Evolutionary conservation across 2,329 filamentous ascomycete species (phyloP).

Genomic region (Nannizziopsis arthrosporioides): DNA sequence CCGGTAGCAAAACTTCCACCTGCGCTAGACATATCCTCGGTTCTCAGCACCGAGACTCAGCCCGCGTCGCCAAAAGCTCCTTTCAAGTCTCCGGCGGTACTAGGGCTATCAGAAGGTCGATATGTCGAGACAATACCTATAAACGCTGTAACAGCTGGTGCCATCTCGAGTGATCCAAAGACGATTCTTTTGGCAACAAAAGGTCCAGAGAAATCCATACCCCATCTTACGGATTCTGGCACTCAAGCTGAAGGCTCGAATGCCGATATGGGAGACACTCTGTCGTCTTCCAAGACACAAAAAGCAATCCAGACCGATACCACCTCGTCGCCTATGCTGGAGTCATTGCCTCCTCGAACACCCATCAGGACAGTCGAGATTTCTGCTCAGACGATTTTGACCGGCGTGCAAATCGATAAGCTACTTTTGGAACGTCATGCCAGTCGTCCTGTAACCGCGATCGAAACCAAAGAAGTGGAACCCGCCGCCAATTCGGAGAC

Average conservation of each 20-base stretch:
- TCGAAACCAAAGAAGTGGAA: slow-evolving; percentile 24
- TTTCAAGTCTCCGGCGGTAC: background rate
- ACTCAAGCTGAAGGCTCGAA: slow-evolving; percentile 1
- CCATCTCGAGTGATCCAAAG: background rate
- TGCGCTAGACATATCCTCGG: slow-evolving; percentile 21
- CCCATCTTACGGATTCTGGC: slow-evolving; percentile 5
- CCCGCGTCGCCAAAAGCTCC: slow-evolving; percentile 15
- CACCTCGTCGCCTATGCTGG: background rate
- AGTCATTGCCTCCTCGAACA: slow-evolving; percentile 5
- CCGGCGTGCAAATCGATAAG: slow-evolving; percentile 68
- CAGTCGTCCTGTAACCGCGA: slow-evolving; percentile 24
- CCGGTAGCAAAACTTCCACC: slow-evolving; percentile 12
- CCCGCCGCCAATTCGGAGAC: slow-evolving; percentile 7
- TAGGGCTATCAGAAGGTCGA: slow-evolving; percentile 17
- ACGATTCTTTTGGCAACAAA: background rate
- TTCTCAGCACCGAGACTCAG: slow-evolving; percentile 19
- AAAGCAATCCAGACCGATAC: background rate
- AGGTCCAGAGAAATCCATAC: background rate
- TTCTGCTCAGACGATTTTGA: slow-evolving; percentile 70
- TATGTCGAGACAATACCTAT: slow-evolving; percentile 11
- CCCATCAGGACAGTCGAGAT: slow-evolving; percentile 50
- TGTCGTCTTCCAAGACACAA: background rate
- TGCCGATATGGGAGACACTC: slow-evolving; percentile 2
- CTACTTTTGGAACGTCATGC: slow-evolving; percentile 46
- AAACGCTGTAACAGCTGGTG: slow-evolving; percentile 17